Evolutionary conservation across 179 eudicot genomes (phyloP), one percentile per base, ranked within the genome.

Genomic region (Monotropa hypopitys): DNA sequence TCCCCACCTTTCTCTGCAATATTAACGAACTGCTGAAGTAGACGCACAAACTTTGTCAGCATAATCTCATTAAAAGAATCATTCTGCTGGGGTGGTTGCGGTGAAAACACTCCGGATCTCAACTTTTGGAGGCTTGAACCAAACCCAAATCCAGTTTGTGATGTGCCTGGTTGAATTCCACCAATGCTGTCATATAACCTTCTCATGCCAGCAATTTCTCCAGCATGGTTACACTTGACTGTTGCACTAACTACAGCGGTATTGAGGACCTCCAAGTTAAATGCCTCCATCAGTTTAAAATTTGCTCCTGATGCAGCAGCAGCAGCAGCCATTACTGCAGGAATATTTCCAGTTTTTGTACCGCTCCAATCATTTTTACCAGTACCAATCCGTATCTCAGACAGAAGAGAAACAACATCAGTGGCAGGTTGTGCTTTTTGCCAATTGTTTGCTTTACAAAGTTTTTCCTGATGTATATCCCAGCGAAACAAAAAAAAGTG

Each of bases 151-250:
- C 90, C 88, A 10, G 83, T 77, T 61, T 84, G 79, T 47, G 87
- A 80, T 79, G 74, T 57, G 66, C 89, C 92, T 26, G 91, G 76
- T 78, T 91, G 90, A 77, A 91, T 81, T 77, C 97, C 98, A 78
- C 95, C 97, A 79, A 95, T 90, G 82, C 88, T 95, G 73, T 85
- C 89, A 81, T 89, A 96, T 68, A 96, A 83, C 82, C 97, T 90
- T 89, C 88, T 90, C 99, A 96, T 96, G 78, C 99, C 99, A 63
- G 90, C 97, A 84, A 96, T 96, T 89, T 96, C 99, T 81, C 99
- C 99, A 82, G 92, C 96, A 83, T 89, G 90, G 81, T 96, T 96
- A 74, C 92, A 85, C 82, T 93, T 96, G 51, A 82, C 89, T 76
- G 99, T 96, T 66, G 99, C 97, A 81, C 99, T 96, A 70, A 96